phyloP scores from a whole-genome alignment of 257 asterid genomes.

The Coffea eugenioides region DNA sequence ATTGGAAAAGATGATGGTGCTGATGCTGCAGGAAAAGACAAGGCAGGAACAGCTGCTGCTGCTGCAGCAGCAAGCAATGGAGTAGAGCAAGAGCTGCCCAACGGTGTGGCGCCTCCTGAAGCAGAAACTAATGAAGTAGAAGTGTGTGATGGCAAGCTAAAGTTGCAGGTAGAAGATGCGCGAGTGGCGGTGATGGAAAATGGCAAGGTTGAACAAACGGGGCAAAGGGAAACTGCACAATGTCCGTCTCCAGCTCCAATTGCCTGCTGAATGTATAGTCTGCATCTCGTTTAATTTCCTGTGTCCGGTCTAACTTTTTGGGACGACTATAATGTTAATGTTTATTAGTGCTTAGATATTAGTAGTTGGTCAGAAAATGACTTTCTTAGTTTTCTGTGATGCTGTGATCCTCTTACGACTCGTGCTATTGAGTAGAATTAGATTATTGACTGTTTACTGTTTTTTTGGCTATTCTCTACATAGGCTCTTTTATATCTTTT shows the following conservation, averaged over 20 bases:
- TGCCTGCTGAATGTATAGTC: conserved; percentile 49
- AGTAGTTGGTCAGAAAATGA: conserved; percentile 22
- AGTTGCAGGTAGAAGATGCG: conserved; percentile 24
- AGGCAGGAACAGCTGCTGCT: conserved; percentile 8
- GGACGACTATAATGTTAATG: conserved; percentile 40
- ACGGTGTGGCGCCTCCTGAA: conserved; percentile 22
- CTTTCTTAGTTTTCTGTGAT: conserved; percentile 7
- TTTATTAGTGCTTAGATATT: conserved; percentile 20
- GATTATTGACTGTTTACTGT: conserved; percentile 4
- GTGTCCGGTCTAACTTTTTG: conserved; percentile 26
- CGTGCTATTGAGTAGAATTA: background rate
- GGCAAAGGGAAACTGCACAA: conserved; percentile 34
- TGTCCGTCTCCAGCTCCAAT: conserved; percentile 68
- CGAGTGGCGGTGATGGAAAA: conserved; percentile 39
- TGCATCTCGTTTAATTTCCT: conserved; percentile 8
- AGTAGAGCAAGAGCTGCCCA: conserved; percentile 19
- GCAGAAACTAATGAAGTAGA: conserved; percentile 25
- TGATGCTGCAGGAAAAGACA: conserved; percentile 17
- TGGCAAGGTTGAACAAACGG: conserved; percentile 44
- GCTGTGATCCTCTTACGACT: conserved; percentile 5
- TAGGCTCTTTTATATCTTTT: background rate
- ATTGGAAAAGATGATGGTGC: conserved; percentile 14
- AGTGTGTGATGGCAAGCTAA: conserved; percentile 19
- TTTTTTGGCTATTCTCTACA: background rate
- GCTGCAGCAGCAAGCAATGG: conserved; percentile 12